Conservation (phyloP, 2,329 filamentous ascomycete genomes). For the Pseudogymnoascus sp. region DNA sequence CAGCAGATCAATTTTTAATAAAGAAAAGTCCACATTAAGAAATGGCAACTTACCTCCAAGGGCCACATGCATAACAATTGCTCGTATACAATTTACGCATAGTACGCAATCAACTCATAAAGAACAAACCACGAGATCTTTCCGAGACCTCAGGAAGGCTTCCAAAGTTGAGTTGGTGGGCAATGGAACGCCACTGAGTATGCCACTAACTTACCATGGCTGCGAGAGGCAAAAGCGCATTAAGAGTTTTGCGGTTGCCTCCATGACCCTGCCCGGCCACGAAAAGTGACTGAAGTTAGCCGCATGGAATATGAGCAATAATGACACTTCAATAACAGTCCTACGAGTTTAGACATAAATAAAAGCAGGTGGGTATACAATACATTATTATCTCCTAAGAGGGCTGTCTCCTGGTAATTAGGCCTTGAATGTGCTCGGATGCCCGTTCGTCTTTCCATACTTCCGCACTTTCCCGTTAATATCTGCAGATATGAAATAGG, state of each 20-base stretch:
- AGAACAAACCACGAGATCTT: neutral
- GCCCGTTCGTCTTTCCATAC: slow-evolving; percentile 51
- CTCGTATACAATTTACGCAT: neutral
- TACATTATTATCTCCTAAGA: neutral
- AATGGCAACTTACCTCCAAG: neutral
- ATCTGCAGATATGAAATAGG: slow-evolving; percentile 44
- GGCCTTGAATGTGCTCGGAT: slow-evolving; percentile 37
- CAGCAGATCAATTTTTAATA: neutral
- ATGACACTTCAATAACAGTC: neutral
- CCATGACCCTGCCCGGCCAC: neutral
- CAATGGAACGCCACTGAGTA: neutral
- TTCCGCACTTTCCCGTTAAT: slow-evolving; percentile 51
- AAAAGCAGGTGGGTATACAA: neutral
- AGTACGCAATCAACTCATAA: neutral
- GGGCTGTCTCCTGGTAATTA: neutral
- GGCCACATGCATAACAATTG: neutral
- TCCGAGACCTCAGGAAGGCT: neutral
- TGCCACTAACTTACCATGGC: neutral
- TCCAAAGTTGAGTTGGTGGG: neutral
- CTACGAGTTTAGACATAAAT: neutral
- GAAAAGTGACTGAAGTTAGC: neutral
- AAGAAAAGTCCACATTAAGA: neutral
- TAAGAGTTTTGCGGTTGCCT: neutral
- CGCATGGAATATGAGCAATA: neutral
- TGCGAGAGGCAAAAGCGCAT: neutral